Conservation (phyloP, 2,329 filamentous ascomycete genomes). For the Thielaviopsis populi region DNA sequence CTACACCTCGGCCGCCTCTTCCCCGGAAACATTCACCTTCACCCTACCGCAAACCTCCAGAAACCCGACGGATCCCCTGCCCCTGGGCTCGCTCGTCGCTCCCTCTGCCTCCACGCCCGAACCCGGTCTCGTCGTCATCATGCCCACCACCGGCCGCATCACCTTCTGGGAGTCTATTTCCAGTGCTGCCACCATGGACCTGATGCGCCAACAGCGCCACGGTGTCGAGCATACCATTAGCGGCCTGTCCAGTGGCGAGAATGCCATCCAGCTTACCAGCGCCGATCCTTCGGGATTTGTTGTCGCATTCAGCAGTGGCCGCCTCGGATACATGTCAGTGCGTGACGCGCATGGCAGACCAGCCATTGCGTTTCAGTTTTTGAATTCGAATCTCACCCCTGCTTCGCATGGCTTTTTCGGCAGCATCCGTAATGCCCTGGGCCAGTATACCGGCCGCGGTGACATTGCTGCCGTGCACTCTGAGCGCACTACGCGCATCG, state of each 20-base stretch:
- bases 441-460: constrained; percentile 52
- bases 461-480: constrained; percentile 70
- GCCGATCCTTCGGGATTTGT: constrained; percentile 79
- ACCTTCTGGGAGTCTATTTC: constrained; percentile 95
- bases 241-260: constrained; percentile 65
- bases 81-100: constrained; percentile 69
- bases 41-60: constrained; percentile 60
- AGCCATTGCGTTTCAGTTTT: constrained; percentile 59
- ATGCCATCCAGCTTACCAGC: constrained; percentile 60
- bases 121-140: constrained; percentile 73
- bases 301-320: constrained; percentile 68
- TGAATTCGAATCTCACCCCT: constrained; percentile 47
- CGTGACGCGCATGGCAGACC: constrained; percentile 79
- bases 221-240: constrained; percentile 62
- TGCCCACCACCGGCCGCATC: constrained; percentile 69
- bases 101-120: constrained; percentile 64
- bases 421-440: constrained; percentile 63
- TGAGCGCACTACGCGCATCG: constrained; percentile 54
- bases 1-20: constrained; percentile 54
- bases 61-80: constrained; percentile 53
- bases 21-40: constrained; percentile 66
- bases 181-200: constrained; percentile 66
- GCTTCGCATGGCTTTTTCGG: constrained; percentile 57
- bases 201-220: constrained; percentile 67
- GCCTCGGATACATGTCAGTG: constrained; percentile 72